Conservation (phyloP, 2,329 filamentous ascomycete genomes). For the Colletotrichum sp. region DNA sequence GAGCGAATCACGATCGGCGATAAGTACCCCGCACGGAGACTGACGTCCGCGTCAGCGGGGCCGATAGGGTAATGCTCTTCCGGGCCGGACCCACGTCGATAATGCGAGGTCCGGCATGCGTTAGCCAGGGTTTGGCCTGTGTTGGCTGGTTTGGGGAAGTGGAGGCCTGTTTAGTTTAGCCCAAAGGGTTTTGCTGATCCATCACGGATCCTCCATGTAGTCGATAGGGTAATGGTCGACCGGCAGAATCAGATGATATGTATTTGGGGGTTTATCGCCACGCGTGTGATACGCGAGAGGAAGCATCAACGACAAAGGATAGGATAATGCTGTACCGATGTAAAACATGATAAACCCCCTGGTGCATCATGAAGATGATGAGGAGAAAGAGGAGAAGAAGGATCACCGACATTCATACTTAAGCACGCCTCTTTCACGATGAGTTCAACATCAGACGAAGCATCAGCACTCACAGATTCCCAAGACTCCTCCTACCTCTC, state of each 20-base stretch:
- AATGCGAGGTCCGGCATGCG: neutral
- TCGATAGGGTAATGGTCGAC: neutral
- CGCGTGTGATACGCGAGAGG: neutral
- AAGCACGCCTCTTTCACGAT: neutral
- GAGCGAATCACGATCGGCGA: neutral
- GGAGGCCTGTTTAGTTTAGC: neutral
- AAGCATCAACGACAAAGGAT: neutral
- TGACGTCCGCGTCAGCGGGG: neutral
- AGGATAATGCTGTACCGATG: neutral
- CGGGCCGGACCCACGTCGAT: neutral
- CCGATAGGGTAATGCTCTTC: slow-evolving; percentile 9
- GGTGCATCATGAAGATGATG: neutral
- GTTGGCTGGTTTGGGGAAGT: neutral
- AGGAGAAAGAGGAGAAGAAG: neutral
- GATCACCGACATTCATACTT: neutral
- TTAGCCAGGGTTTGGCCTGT: neutral
- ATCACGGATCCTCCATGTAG: neutral
- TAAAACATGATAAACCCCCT: neutral
- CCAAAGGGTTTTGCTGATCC: neutral
- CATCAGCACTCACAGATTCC: neutral
- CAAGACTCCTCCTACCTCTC: neutral
- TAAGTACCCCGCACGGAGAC: neutral
- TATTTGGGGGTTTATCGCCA: neutral
- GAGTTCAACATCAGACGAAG: neutral
- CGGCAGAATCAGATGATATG: neutral